Evolutionary conservation across 2,329 filamentous ascomycete genomes (phyloP).

Genomic region (Neonectria ditissima): DNA sequence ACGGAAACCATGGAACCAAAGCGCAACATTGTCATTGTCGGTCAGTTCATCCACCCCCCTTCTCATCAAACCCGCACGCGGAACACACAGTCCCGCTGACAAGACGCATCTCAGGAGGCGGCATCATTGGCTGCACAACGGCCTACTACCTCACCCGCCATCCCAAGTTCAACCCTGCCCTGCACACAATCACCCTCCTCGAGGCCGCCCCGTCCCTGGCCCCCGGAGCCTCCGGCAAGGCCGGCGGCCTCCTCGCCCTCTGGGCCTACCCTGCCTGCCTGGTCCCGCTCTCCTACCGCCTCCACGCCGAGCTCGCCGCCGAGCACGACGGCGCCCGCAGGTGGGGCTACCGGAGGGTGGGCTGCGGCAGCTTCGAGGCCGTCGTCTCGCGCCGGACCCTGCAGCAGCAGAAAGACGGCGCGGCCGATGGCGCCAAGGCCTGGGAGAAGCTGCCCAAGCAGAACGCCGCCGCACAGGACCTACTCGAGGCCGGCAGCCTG

Average conservation of each 20-base stretch:
- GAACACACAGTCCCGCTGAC: conserved; percentile 24
- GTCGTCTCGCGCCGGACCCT: conserved; percentile 52
- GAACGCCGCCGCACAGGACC: conserved; percentile 58
- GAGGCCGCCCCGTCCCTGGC: conserved; percentile 87
- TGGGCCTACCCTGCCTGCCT: conserved; percentile 92
- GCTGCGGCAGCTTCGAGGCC: conserved; percentile 72
- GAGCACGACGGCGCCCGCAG: conserved; percentile 81
- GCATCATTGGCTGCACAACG: conserved; percentile 91
- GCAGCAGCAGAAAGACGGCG: conserved; percentile 35
- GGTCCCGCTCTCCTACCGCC: conserved; percentile 84
- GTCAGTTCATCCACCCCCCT: conserved; percentile 46
- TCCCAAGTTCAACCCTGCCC: conserved; percentile 78
- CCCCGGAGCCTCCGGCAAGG: conserved; percentile 93
- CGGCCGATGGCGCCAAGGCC: conserved; percentile 52
- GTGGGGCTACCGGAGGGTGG: conserved; percentile 89
- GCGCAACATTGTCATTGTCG: conserved; percentile 64
- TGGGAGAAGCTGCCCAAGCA: conserved; percentile 75
- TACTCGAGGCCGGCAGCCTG: conserved; percentile 69
- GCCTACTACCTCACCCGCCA: conserved; percentile 94
- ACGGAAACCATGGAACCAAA: conserved; percentile 48
- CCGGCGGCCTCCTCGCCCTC: conserved; percentile 87
- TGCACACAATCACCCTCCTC: conserved; percentile 84
- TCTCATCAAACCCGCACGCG: conserved; percentile 8
- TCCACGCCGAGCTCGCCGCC: conserved; percentile 86
- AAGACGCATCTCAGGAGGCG: conserved; percentile 75